Conservation (phyloP, 768 basidiomycete species). For the Lyophyllum shimeji region DNA sequence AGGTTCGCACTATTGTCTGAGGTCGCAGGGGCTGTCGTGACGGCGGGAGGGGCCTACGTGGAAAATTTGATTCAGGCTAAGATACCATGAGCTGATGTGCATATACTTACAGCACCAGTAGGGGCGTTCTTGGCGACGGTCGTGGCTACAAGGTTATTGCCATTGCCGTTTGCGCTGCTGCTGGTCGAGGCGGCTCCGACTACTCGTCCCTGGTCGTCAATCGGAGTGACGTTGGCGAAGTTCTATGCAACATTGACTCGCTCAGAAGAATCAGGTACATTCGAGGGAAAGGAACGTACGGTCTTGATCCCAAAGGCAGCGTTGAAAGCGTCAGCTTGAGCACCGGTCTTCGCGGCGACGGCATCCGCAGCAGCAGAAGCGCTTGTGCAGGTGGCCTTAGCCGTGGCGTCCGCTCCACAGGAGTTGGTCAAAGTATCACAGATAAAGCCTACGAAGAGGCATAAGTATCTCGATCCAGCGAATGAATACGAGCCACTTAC, state of each 20-base stretch:
- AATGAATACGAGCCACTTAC: constrained; percentile 22
- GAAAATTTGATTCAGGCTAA: not conserved
- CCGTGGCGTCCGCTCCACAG: constrained; percentile 54
- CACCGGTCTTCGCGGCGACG: constrained; percentile 42
- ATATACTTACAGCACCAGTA: constrained; percentile 6
- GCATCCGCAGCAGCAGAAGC: constrained; percentile 43
- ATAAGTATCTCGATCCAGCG: not conserved
- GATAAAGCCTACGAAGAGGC: constrained; percentile 36
- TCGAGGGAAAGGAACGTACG: constrained; percentile 20
- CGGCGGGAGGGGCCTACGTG: constrained; percentile 2
- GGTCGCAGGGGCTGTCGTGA: constrained; percentile 16
- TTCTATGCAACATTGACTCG: constrained; percentile 27
- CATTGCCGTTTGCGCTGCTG: constrained; percentile 2
- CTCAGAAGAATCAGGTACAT: not conserved
- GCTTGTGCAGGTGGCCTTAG: constrained; percentile 45
- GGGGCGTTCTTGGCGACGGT: constrained; percentile 11
- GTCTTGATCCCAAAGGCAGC: constrained; percentile 52
- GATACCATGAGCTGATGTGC: not conserved
- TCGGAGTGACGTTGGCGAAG: constrained; percentile 41
- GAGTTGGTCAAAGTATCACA: constrained; percentile 55
- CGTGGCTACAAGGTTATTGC: constrained; percentile 8
- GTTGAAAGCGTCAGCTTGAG: constrained; percentile 65
- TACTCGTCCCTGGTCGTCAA: constrained; percentile 45
- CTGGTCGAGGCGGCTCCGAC: constrained; percentile 25
- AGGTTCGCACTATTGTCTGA: constrained; percentile 30